A percentile compares a stretch with the other conserved stretches of the same genome.
Evolutionary conservation across 2,329 filamentous ascomycete genomes (phyloP).

Genomic region (Xylaria sp.): DNA sequence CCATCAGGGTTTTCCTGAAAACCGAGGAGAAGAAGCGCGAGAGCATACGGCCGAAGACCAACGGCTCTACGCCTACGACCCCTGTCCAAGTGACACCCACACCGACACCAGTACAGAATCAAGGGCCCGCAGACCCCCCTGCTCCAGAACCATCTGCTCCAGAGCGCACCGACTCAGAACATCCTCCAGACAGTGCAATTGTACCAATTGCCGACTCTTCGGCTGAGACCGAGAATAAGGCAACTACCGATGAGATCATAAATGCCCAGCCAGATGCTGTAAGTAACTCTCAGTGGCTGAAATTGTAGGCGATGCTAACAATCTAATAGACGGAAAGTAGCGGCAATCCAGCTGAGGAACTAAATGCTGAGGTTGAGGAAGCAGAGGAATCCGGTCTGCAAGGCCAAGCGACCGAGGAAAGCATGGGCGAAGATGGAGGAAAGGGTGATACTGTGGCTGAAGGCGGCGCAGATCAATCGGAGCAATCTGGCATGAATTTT

Average conservation of each 20-base stretch:
- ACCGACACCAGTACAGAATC: slow-evolving; percentile 50
- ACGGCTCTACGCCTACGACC: slow-evolving; percentile 55
- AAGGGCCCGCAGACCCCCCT: slow-evolving; percentile 42
- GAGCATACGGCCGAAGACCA: slow-evolving; percentile 64
- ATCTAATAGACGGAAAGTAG: slow-evolving; percentile 25
- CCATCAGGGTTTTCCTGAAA: slow-evolving; percentile 89
- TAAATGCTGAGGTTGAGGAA: slow-evolving; percentile 36
- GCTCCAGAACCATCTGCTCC: slow-evolving; percentile 34
- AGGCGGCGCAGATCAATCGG: slow-evolving; percentile 49
- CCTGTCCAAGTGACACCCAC: slow-evolving; percentile 57
- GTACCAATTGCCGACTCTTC: slow-evolving; percentile 20
- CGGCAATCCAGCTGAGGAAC: slow-evolving; percentile 31
- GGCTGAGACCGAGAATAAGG: slow-evolving; percentile 18
- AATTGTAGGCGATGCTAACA: slow-evolving; percentile 24
- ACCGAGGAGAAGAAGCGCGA: slow-evolving; percentile 92
- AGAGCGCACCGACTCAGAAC: slow-evolving; percentile 31
- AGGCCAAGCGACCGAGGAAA: slow-evolving; percentile 32
- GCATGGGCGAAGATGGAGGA: slow-evolving; percentile 43
- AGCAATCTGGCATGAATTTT: slow-evolving; percentile 47
- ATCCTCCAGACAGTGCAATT: slow-evolving; percentile 25
- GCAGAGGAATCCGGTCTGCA: slow-evolving; percentile 34
- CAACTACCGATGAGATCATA: slow-evolving; percentile 8
- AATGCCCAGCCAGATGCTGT: slow-evolving; percentile 24
- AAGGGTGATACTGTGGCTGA: slow-evolving; percentile 46
- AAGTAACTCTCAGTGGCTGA: slow-evolving; percentile 7